A percentile compares a stretch with the other conserved stretches of the same genome.
Evolutionary conservation across 495 filamentous ascomycete genomes (phyloP).

Genomic region (Trichocladium uniseriatum): DNA sequence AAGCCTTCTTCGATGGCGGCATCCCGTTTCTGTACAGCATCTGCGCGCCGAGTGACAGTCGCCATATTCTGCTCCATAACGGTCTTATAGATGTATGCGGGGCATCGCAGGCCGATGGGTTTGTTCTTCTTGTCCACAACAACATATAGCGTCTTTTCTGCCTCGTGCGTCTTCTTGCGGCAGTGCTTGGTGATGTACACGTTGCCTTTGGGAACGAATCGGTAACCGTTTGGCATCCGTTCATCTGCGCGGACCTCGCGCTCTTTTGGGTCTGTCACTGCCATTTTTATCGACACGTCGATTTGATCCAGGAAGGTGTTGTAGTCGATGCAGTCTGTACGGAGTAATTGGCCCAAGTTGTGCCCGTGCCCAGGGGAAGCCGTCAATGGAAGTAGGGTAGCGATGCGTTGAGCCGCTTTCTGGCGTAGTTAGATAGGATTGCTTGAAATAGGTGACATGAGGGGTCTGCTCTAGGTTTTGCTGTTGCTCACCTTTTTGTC

Average conservation of each 20-base stretch:
- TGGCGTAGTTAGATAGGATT: too few species aligned
- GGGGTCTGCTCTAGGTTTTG: too few species aligned
- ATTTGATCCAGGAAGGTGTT: too few species aligned
- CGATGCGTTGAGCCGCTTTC: too few species aligned
- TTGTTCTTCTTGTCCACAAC: conserved; percentile 21
- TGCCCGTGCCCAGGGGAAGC: too few species aligned
- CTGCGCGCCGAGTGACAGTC: conserved; percentile 22
- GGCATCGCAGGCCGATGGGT: conserved; percentile 31
- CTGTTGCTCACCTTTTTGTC: too few species aligned
- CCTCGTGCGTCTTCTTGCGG: conserved; percentile 24
- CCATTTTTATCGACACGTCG: background rate
- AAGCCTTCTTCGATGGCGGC: conserved; percentile 20
- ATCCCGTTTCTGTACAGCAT: conserved; percentile 23
- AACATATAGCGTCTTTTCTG: conserved; percentile 24
- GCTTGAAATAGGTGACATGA: too few species aligned
- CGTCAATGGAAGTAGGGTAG: too few species aligned
- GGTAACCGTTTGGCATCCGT: conserved; percentile 27
- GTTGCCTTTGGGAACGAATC: conserved; percentile 31
- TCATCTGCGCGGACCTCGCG: conserved; percentile 8
- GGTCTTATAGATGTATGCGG: conserved; percentile 16
- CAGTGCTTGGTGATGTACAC: conserved; percentile 32
- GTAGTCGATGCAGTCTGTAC: too few species aligned
- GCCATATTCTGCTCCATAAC: conserved; percentile 19
- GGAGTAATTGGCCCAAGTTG: too few species aligned
- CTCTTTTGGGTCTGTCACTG: conserved; percentile 5